These are phyloP conservation scores for Dactylorhiza incarnata DNA, from an alignment of 106 monocot species.

Conservation along the genomic window DNA sequence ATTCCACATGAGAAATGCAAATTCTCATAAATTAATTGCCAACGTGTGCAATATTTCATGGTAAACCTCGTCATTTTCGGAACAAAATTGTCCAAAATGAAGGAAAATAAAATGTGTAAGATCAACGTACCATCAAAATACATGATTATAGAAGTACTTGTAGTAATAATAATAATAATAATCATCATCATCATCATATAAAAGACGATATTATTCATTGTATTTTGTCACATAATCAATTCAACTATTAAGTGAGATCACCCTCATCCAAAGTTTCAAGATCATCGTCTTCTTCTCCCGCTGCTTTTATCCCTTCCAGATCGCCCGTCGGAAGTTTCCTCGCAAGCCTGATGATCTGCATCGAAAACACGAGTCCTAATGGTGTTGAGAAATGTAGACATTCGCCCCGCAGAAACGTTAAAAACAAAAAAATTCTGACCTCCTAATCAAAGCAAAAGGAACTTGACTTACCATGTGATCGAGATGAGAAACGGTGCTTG, in stretches of 20 bases:
- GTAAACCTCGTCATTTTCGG: background rate
- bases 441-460: background rate
- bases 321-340: constrained; percentile 88
- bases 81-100: background rate
- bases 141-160: background rate
- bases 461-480: constrained; percentile 65
- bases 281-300: constrained; percentile 13
- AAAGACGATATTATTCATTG: background rate
- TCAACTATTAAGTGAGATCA: constrained; percentile 58
- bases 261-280: constrained; percentile 62
- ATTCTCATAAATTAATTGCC: background rate
- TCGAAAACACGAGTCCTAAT: background rate
- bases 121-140: background rate
- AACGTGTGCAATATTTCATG: background rate
- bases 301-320: constrained; percentile 36
- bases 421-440: background rate
- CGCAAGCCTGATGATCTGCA: constrained; percentile 85
- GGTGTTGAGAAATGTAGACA: background rate
- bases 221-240: background rate
- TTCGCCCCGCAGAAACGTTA: background rate
- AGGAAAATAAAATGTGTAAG: background rate
- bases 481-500: constrained; percentile 63
- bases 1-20: too few relatives aligned
- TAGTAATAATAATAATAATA: background rate
- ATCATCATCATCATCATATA: too few relatives aligned